Evolutionary conservation across 2,329 filamentous ascomycete genomes (phyloP), one percentile per base, ranked within the genome.

Genomic region (Botrytis medusae): DNA sequence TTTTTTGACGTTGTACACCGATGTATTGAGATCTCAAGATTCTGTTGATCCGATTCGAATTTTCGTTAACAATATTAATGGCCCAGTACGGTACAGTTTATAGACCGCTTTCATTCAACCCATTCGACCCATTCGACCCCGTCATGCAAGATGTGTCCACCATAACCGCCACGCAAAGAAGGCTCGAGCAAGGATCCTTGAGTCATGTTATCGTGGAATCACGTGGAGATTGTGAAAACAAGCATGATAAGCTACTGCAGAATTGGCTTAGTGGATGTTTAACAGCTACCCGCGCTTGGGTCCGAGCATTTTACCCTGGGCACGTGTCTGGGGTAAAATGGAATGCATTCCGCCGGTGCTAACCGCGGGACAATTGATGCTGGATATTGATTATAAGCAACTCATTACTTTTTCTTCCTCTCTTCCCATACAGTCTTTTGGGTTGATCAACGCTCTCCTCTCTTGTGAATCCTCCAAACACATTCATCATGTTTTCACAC

Each of bases 401-500:
- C 29, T 9, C 1, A 25, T n/a, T 44, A n/a, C 51, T 29, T 54
- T n/a, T 20, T 57, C 40, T 40, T 25, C 46, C 20, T 25, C 20
- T 46, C n/a, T 37, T 67, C 69, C 40, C 71, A 48, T 46, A 68
- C 10, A 48, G 22, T 12, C 32, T 37, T 64, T 42, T 20, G 44
- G 20, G 22, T 42, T 34, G 6, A 37, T 54, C 48, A 54, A 54
- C 48, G 48, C 48, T 54, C 48, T 54, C 12, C 25, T 54, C 25
- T 51, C 48, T n/a, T 54, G 12, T 3, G 25, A n/a, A 54, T n/a
- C 12, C 5, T n/a, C 48, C 48, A n/a, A n/a, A 16, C 25, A 16
- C 48, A 37, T 6, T 59, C 44, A 80, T 75, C 77, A 82, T 82
- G 79, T 80, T 79, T 77, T 70, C 78, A 69, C 74, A 75, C 74